These are phyloP conservation scores for Aspergillus sclerotiicarbonarius DNA, from an alignment of 495 filamentous ascomycete genomes.

Conservation along the genomic window DNA sequence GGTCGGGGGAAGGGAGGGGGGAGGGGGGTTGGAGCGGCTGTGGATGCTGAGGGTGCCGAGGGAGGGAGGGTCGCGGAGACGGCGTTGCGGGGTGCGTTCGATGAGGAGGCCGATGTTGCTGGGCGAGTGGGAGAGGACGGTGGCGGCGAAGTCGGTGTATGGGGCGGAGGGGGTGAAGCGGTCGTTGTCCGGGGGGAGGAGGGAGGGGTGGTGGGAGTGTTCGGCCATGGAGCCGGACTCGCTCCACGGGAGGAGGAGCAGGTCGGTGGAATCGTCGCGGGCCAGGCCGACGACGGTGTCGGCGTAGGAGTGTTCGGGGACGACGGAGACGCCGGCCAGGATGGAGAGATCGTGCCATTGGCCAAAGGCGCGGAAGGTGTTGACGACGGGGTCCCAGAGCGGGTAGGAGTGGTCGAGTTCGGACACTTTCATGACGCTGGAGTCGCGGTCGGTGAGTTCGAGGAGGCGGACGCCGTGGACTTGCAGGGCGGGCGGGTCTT, in stretches of 20 bases:
- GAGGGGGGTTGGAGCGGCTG: constrained; percentile 40
- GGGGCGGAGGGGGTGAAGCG: constrained; percentile 36
- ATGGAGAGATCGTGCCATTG: constrained; percentile 81
- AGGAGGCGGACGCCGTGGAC: constrained; percentile 84
- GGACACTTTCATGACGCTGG: constrained; percentile 91
- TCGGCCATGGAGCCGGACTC: constrained; percentile 76
- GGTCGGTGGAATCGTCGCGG: constrained; percentile 65
- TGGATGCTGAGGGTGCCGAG: constrained; percentile 59
- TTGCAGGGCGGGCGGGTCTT: constrained; percentile 53
- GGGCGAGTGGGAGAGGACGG: constrained; percentile 26
- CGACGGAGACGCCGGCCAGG: constrained; percentile 73
- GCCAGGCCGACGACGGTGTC: constrained; percentile 70
- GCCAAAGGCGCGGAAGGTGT: constrained; percentile 86
- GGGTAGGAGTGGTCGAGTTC: constrained; percentile 70
- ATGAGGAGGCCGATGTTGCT: constrained; percentile 31
- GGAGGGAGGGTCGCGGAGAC: constrained; percentile 17
- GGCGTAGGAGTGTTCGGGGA: constrained; percentile 74
- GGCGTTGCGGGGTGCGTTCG: constrained; percentile 29
- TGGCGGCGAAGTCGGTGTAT: constrained; percentile 66
- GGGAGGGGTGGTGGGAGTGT: constrained; percentile 26
- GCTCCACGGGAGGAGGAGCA: constrained; percentile 89
- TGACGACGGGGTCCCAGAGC: constrained; percentile 81
- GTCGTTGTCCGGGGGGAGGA: constrained; percentile 25
- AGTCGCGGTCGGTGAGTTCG: constrained; percentile 88
- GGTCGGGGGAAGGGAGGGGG: constrained; percentile 45